Evolutionary conservation across 2,329 filamentous ascomycete genomes (phyloP).

Genomic region (Talaromyces sp.): DNA sequence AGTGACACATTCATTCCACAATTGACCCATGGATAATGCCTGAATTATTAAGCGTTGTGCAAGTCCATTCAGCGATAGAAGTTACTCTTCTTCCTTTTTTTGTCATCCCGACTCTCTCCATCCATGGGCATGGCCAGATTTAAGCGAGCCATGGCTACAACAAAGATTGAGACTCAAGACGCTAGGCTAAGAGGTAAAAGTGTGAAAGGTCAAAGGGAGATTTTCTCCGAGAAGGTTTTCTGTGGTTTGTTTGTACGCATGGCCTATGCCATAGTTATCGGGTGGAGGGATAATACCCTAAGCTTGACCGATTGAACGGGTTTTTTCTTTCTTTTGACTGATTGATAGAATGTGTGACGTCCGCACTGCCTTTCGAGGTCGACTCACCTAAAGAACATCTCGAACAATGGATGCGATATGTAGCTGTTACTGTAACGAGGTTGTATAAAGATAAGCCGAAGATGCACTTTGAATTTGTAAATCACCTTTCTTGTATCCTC

Average conservation of each 20-base stretch:
- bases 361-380: constrained; percentile 1
- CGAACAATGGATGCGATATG: constrained; percentile 4
- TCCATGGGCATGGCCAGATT: background rate
- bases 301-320: background rate
- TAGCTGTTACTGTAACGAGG: background rate
- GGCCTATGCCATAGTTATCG: background rate
- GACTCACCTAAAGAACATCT: background rate
- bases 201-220: constrained; percentile 2
- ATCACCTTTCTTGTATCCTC: background rate
- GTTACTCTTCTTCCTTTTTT: background rate
- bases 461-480: background rate
- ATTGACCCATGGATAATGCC: background rate
- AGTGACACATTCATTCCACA: constrained; percentile 6
- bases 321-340: background rate
- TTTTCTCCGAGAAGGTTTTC: background rate
- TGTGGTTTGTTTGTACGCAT: background rate
- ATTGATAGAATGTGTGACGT: background rate
- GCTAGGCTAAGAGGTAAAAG: background rate
- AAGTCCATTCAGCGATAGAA: background rate
- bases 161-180: background rate
- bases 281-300: background rate
- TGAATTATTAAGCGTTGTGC: background rate
- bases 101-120: background rate
- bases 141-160: constrained; percentile 5
- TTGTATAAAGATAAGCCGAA: constrained; percentile 4